A percentile compares a stretch with the other conserved stretches of the same genome.
Conservation (phyloP, 1,139 yeast species). For the Kurtzmaniella quercitrusa region DNA sequence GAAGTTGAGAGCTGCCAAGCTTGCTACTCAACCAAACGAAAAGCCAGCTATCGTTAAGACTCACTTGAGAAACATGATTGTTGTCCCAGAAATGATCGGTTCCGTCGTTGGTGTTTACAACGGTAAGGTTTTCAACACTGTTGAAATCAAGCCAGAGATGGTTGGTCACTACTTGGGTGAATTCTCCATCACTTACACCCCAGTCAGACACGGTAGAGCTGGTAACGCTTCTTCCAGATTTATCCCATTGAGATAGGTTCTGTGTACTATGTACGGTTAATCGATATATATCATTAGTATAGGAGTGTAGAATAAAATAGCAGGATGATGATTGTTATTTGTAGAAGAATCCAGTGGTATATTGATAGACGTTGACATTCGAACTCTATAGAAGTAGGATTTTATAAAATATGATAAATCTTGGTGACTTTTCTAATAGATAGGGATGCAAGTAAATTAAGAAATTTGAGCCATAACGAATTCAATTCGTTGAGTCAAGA, state of each 20-base stretch:
- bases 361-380: no score
- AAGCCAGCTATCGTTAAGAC: slow-evolving; percentile 99
- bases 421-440: no score
- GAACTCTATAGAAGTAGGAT: not conserved
- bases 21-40: slow-evolving; percentile 88
- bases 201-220: slow-evolving; percentile 99
- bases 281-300: slow-evolving; percentile 2
- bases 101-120: slow-evolving; percentile 98
- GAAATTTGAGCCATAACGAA: no score
- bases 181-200: slow-evolving; percentile 99
- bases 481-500: no score
- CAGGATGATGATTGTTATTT: not conserved
- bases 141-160: slow-evolving; percentile 99
- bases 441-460: no score
- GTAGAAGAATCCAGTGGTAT: no score
- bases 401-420: no score
- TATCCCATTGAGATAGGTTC: slow-evolving; percentile 57
- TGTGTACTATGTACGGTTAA: slow-evolving; percentile 9
- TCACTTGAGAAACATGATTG: slow-evolving; percentile 98
- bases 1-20: slow-evolving; percentile 97
- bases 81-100: slow-evolving; percentile 99
- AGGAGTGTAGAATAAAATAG: not conserved
- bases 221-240: slow-evolving; percentile 89
- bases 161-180: slow-evolving; percentile 99
- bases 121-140: slow-evolving; percentile 99